A percentile compares a stretch with the other conserved stretches of the same genome.
These are phyloP conservation scores for Zopfochytrium polystomum DNA, from an alignment of 371 early-diverging fungal species.

Conservation along the genomic window DNA sequence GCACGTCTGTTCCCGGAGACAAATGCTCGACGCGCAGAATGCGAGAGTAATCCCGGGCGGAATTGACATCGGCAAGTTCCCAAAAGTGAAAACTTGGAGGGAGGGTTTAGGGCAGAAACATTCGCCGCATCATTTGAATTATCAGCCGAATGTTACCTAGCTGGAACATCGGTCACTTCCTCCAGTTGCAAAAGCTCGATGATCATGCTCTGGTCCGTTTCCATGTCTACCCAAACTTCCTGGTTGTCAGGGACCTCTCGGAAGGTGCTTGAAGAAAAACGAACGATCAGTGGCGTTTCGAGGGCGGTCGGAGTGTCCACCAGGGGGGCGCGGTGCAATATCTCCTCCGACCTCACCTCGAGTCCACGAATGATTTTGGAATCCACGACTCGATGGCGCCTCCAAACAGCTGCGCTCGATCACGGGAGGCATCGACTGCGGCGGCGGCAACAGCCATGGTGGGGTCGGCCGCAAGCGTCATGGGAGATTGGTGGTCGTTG, in stretches of 20 bases:
- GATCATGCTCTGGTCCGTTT: conserved; percentile 75
- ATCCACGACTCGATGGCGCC: conserved; percentile 64
- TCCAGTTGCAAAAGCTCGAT: conserved; percentile 76
- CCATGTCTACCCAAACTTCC: conserved; percentile 77
- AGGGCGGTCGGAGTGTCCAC: too few species aligned
- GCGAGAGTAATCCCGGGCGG: conserved; percentile 45
- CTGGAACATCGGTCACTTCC: conserved; percentile 47
- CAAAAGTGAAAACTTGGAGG: conserved; percentile 67
- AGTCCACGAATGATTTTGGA: conserved; percentile 59
- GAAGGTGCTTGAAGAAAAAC: conserved; percentile 49
- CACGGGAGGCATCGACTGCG: too few species aligned
- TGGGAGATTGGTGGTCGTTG: too few species aligned
- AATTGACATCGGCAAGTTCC: conserved; percentile 76
- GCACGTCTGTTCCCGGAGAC: conserved; percentile 37
- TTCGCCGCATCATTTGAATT: conserved; percentile 2
- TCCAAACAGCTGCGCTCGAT: conserved; percentile 59
- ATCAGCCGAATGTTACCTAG: conserved; percentile 51
- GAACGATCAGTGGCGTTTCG: background rate
- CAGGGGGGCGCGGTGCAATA: background rate
- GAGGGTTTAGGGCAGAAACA: background rate
- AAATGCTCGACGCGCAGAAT: conserved; percentile 38
- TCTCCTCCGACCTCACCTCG: conserved; percentile 47
- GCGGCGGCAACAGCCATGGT: too few species aligned
- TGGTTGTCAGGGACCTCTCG: conserved; percentile 88
- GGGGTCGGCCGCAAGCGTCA: too few species aligned